Evolutionary conservation across 768 basidiomycete species (phyloP), one percentile per base, ranked within the genome.

Genomic region (Pisolithus marmoratus): DNA sequence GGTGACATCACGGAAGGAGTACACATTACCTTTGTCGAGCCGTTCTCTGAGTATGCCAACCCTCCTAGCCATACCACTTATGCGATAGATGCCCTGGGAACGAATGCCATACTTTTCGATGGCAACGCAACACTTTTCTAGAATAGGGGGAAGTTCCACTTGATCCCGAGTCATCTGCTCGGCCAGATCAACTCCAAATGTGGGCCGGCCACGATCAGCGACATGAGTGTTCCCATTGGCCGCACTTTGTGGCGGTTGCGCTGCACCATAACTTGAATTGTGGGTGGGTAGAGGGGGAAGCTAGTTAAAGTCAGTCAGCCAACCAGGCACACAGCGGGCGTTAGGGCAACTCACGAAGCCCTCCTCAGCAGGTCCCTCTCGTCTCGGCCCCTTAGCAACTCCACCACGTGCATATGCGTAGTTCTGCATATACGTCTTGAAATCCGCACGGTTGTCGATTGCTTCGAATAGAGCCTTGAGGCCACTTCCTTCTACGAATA

Each of bases 381-480:
- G 76, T 54, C 89, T 77, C 26, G 90, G 91, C n/a, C 89, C 91
- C 37, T 83, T 75, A 14, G 71, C 67, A 37, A 65, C 70, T 46
- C 77, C 74, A 11, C 86, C 89, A 54, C 89, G 87, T 26, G 92
- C 92, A 62, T 94, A 92, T 1, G 90, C 86, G 64, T 95, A 99
- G 65, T 96, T 93, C 65, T 96, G 92, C 94, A 99, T 97, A 65
- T 87, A 99, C 8, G 79, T 83, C 72, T 89, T 95, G 74, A 99
- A 98, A 69, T 99, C 96, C 34, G 84, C 78, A 37, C 94, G 83
- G 60, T 94, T 94, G 70, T 99, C 95, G 59, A 99, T 96, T 5
- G 83, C 80, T 66, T 97, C 94, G 52, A 88, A 85, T 22, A 90
- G 82, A 2, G 85, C 74, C 66, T 95, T 95, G 46, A 99, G 72